Base-by-base conservation (phyloP, 2,329 filamentous ascomycete species). In the Cladosporium sp. region DNA sequence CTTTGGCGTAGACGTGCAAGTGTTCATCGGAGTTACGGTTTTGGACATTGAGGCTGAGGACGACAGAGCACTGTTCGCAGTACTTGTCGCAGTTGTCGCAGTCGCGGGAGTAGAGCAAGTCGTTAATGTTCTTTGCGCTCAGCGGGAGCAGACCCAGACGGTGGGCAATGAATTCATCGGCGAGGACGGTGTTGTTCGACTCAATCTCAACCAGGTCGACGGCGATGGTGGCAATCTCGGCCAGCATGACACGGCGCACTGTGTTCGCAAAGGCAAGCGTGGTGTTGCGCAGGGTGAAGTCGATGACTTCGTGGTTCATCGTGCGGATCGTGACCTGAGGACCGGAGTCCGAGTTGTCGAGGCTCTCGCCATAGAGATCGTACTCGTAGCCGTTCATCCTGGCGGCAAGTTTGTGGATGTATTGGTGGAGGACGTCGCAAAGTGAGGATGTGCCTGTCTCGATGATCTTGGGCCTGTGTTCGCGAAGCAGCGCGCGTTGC, bases 131-230 rank as follows among this genome's bases (percentile, higher is more conserved):
- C 74, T 91, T 91, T 66, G 92, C 91, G 77, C 90, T 89, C 57
- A 99, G 87, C 0, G 95, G 95, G 65, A 98, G 88, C 56, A 98
- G 87, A 35, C 95, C 94, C 16, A 99, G 86, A 55, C 94, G 90
- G 79, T 98, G 94, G 58, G 92, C 90, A 71, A 99, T 89, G 79
- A 98, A 97, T 80, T 99, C 94, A 79, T 99, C 94, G 67, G 94
- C 91, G 16, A 98, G 88, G 5, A 97, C 93, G n/a, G 93, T 96
- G 66, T 91, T 96, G 83, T 99, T 99, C 74, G 86, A 86, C 75
- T 96, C 89, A 70, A 99, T 89, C 78, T 98, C 92, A 69, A 98
- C 93, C 16, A 97, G 86, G 75, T 99, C 94, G 78, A 98, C 93
- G 69, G 95, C 93, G 73, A 98, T 89, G 28, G 92, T 97, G 12